Evolutionary conservation across 139 green algal genomes (phyloP).

Genomic region (Chlamydomonas schloesseri): DNA sequence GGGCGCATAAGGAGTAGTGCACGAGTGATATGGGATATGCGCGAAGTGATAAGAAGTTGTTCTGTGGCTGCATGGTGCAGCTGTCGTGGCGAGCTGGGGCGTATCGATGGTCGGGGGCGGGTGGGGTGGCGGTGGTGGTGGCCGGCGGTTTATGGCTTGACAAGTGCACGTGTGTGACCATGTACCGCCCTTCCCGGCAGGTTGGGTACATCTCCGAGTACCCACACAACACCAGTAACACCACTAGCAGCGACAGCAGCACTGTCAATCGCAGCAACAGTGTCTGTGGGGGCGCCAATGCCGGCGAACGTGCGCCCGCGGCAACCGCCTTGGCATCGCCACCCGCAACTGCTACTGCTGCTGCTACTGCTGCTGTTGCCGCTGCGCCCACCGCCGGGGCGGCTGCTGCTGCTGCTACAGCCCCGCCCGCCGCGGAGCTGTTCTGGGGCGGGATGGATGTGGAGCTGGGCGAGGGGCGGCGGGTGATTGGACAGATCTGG

Average conservation of each 20-base stretch:
- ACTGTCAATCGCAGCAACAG: background rate
- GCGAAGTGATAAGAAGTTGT: too few species aligned
- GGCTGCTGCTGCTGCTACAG: background rate
- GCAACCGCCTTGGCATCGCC: background rate
- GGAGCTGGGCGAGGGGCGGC: conserved; percentile 35
- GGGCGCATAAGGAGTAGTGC: too few species aligned
- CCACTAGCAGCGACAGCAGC: background rate
- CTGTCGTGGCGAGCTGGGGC: too few species aligned
- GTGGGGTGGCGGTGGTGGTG: too few species aligned
- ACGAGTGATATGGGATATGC: too few species aligned
- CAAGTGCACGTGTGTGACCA: too few species aligned
- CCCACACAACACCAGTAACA: conserved; percentile 53
- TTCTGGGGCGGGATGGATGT: conserved; percentile 64
- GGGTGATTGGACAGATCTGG: conserved; percentile 71
- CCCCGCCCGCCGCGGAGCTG: conserved; percentile 46
- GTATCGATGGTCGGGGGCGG: too few species aligned
- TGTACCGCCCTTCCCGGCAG: conserved; percentile 34
- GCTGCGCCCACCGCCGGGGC: too few species aligned
- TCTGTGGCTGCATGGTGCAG: too few species aligned
- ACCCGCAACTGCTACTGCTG: background rate
- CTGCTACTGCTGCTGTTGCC: background rate
- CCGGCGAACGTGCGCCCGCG: too few species aligned
- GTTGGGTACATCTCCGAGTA: conserved; percentile 84
- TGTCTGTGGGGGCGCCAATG: too few species aligned
- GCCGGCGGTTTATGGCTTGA: too few species aligned